A percentile compares a stretch with the other conserved stretches of the same genome.
These are phyloP conservation scores for Miscanthus sacchariflorus DNA, from an alignment of 202 grass and related monocot species.

Conservation along the genomic window DNA sequence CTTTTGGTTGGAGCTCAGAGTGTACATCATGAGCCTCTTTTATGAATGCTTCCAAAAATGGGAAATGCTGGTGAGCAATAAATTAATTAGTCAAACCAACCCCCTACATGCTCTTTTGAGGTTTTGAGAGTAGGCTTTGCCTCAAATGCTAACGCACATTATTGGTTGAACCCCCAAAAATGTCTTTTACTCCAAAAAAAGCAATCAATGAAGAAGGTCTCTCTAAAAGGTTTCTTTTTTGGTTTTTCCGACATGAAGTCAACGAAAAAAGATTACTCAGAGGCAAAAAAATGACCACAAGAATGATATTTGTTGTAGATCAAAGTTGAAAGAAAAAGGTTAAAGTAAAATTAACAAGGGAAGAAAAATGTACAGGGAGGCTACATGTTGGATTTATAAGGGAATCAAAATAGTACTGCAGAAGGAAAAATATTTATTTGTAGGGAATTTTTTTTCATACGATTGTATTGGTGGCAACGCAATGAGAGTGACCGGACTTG, in stretches of 20 bases:
- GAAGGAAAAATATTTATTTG: background rate
- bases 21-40: background rate
- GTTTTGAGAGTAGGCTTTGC: background rate
- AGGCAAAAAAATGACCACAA: background rate
- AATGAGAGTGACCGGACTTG: background rate
- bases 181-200: background rate
- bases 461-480: background rate
- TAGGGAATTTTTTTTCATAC: background rate
- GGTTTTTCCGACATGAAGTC: background rate
- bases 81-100: background rate
- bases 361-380: background rate
- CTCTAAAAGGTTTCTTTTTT: background rate
- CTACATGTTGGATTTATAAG: background rate
- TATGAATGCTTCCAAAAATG: background rate
- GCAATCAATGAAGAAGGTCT: slow-evolving; percentile 1
- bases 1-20: background rate
- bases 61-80: background rate
- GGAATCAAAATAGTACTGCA: background rate
- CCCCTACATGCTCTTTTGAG: background rate
- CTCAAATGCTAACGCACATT: background rate
- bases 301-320: slow-evolving; percentile 15
- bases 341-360: background rate
- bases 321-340: background rate
- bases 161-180: background rate
- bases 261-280: slow-evolving; percentile 10